phyloP scores from a whole-genome alignment of 2,329 filamentous ascomycete species.

The Fusarium verticillioides region DNA sequence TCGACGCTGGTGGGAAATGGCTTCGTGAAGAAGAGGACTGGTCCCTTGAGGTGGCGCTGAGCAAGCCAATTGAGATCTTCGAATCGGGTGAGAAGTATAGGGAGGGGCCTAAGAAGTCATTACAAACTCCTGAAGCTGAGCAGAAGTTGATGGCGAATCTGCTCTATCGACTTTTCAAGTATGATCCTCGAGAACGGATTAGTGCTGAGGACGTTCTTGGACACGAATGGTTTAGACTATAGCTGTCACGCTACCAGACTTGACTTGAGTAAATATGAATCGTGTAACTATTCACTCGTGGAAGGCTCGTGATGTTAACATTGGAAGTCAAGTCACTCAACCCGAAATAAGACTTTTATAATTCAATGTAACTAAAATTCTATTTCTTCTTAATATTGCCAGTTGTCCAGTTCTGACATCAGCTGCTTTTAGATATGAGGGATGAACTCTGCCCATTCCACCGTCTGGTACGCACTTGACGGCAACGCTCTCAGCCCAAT shows the following conservation, averaged over 20 bases:
- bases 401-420: too few species aligned
- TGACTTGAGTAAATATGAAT: too few species aligned
- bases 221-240: slow-evolving; percentile 40
- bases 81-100: neutral
- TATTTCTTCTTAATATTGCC: too few species aligned
- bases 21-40: neutral
- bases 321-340: too few species aligned
- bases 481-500: slow-evolving; percentile 7
- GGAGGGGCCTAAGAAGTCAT: neutral
- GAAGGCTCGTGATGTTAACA: too few species aligned
- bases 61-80: neutral
- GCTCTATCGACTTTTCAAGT: slow-evolving; percentile 35
- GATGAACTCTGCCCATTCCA: slow-evolving; percentile 10
- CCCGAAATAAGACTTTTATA: too few species aligned
- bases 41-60: slow-evolving; percentile 10
- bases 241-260: neutral
- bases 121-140: slow-evolving; percentile 26
- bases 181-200: slow-evolving; percentile 30
- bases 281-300: too few species aligned
- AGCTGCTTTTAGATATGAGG: slow-evolving; percentile 20
- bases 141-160: slow-evolving; percentile 42
- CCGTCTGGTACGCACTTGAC: slow-evolving; percentile 3
- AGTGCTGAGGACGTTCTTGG: slow-evolving; percentile 24
- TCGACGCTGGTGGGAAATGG: slow-evolving; percentile 32
- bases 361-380: too few species aligned